phyloP scores from a whole-genome alignment of 208 protist genomes.

The Acanthamoeba royreba region DNA sequence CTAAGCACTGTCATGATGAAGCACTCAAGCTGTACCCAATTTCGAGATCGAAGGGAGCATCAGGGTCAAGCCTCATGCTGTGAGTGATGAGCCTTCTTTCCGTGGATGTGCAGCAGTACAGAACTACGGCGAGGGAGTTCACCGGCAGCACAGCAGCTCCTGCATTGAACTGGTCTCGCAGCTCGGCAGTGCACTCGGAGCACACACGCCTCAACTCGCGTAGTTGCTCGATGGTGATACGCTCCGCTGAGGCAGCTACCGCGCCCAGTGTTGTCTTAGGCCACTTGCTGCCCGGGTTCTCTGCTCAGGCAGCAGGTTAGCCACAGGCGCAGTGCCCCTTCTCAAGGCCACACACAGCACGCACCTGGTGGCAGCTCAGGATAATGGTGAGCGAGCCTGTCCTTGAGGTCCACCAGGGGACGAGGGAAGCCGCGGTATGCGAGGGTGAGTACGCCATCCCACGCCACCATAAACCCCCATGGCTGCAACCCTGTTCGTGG shows the following conservation, averaged over 20 bases:
- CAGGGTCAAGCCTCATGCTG: not conserved
- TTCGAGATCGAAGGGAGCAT: not conserved
- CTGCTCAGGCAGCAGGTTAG: not conserved
- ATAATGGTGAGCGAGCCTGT: not conserved
- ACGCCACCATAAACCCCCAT: slow-evolving; percentile 10
- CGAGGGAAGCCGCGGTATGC: slow-evolving; percentile 3
- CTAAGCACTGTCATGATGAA: not conserved
- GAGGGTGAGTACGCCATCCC: not conserved
- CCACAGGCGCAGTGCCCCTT: not conserved
- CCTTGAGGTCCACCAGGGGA: not conserved
- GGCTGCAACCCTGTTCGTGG: not conserved
- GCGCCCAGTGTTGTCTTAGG: slow-evolving; percentile 12
- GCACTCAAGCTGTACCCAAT: not conserved
- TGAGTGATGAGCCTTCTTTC: not conserved
- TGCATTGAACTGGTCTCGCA: not conserved
- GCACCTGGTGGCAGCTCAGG: slow-evolving; percentile 5
- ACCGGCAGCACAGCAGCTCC: not conserved
- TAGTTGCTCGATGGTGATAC: not conserved
- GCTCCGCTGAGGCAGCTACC: not conserved
- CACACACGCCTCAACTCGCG: not conserved
- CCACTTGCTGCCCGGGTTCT: slow-evolving; percentile 38
- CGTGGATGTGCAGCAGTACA: slow-evolving; percentile 15
- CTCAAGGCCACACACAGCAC: not conserved
- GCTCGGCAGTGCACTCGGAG: not conserved
- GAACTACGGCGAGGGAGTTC: not conserved